phyloP scores from a whole-genome alignment of 345 rosid genomes.

The Lepidium didymum region DNA sequence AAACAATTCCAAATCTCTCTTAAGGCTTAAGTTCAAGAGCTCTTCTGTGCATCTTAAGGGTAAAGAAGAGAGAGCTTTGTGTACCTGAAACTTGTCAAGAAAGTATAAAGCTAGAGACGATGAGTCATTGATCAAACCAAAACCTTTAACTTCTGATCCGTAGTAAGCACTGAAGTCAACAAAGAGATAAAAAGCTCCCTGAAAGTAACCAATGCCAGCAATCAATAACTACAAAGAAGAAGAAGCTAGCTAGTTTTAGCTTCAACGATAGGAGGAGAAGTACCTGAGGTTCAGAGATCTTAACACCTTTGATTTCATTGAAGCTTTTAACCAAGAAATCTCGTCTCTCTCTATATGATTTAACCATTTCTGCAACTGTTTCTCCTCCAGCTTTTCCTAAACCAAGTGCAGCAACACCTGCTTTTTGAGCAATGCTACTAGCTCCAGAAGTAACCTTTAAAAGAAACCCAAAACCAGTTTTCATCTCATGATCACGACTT shows the following conservation, averaged over 20 bases:
- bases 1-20: neutral
- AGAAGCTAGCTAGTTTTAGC: neutral
- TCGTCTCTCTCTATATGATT: constrained; percentile 83
- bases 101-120: constrained; percentile 62
- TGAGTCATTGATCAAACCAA: constrained; percentile 63
- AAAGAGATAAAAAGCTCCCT: constrained; percentile 98
- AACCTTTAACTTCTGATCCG: constrained; percentile 71
- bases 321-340: constrained; percentile 82
- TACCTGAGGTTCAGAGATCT: constrained; percentile 90
- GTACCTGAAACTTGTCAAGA: constrained; percentile 35
- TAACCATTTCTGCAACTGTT: constrained; percentile 73
- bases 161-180: constrained; percentile 77
- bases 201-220: constrained; percentile 20
- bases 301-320: constrained; percentile 69
- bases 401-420: constrained; percentile 85
- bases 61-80: neutral
- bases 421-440: constrained; percentile 83
- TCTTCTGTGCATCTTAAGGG: neutral
- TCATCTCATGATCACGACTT: neutral
- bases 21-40: neutral
- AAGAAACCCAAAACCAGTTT: neutral
- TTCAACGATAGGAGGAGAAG: neutral
- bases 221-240: neutral
- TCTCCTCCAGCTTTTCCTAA: constrained; percentile 97
- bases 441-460: constrained; percentile 84